phyloP scores from a whole-genome alignment of 768 basidiomycete genomes.

The Basidioascus undulatus region DNA sequence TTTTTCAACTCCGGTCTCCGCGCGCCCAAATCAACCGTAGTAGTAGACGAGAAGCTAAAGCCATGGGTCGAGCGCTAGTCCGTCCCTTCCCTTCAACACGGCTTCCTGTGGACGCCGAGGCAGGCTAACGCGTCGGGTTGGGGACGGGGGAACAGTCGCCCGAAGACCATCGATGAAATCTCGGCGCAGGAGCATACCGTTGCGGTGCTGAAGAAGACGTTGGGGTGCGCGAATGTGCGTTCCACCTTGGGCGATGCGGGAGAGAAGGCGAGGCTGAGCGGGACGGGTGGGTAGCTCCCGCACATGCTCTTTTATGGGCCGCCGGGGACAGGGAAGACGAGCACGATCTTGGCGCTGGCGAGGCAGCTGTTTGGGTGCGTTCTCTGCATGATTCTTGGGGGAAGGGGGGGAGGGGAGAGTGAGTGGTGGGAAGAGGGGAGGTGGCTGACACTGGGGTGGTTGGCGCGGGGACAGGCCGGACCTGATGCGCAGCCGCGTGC shows the following conservation, averaged over 20 bases:
- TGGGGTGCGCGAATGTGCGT: constrained; percentile 71
- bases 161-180: constrained; percentile 92
- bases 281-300: constrained; percentile 39
- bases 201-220: constrained; percentile 66
- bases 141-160: constrained; percentile 33
- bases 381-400: background rate
- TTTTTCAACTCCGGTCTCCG: constrained; percentile 75
- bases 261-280: constrained; percentile 8
- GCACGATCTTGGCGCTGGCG: constrained; percentile 81
- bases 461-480: constrained; percentile 74
- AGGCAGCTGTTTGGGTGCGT: constrained; percentile 80
- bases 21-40: no score
- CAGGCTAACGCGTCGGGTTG: background rate
- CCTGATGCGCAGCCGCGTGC: constrained; percentile 71
- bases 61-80: constrained; percentile 99
- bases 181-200: constrained; percentile 94
- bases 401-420: no score
- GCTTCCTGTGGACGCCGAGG: background rate
- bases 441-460: no score
- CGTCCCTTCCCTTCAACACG: constrained; percentile 11
- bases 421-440: no score
- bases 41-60: no score
- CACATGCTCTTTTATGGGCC: constrained; percentile 99
- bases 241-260: background rate
- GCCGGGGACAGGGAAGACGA: constrained; percentile 95